These are phyloP conservation scores for Yamadazyma jaroonii DNA, from an alignment of 1,139 yeast species.

Conservation along the genomic window DNA sequence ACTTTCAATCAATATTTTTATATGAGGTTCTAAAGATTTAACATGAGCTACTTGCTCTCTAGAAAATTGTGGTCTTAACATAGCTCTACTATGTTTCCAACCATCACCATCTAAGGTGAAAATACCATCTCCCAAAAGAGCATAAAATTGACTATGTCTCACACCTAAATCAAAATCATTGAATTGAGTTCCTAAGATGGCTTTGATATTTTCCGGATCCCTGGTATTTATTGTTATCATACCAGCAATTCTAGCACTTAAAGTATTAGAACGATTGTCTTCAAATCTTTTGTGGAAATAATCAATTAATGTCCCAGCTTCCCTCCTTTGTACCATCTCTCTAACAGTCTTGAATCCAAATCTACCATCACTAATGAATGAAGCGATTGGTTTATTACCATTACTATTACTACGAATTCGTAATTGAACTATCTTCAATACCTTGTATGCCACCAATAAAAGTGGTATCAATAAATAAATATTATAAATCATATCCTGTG, in stretches of 20 bases:
- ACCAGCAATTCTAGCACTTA: constrained; percentile 8
- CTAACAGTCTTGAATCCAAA: constrained; percentile 23
- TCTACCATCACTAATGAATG: constrained; percentile 15
- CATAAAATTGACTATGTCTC: constrained; percentile 37
- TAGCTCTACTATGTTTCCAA: constrained; percentile 55
- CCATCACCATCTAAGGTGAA: constrained; percentile 53
- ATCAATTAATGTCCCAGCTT: constrained; percentile 23
- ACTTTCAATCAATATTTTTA: constrained; percentile 32
- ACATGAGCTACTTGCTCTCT: constrained; percentile 53
- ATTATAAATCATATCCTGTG: neutral
- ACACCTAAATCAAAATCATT: constrained; percentile 49
- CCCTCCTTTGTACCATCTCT: constrained; percentile 15
- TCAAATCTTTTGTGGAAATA: constrained; percentile 16
- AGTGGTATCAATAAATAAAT: constrained; percentile 1
- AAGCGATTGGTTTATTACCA: constrained; percentile 19
- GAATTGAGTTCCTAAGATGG: constrained; percentile 39
- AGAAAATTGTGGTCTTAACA: constrained; percentile 57
- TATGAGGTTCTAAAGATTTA: constrained; percentile 43
- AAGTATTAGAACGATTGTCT: constrained; percentile 8
- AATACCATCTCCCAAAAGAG: constrained; percentile 54
- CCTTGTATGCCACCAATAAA: neutral
- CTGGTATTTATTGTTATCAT: constrained; percentile 18
- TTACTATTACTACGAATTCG: constrained; percentile 10
- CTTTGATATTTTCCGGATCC: constrained; percentile 38
- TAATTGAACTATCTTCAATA: neutral